Base-by-base conservation (phyloP, 1,284 basidiomycete species). In the Microbotryum silenes-acaulis region DNA sequence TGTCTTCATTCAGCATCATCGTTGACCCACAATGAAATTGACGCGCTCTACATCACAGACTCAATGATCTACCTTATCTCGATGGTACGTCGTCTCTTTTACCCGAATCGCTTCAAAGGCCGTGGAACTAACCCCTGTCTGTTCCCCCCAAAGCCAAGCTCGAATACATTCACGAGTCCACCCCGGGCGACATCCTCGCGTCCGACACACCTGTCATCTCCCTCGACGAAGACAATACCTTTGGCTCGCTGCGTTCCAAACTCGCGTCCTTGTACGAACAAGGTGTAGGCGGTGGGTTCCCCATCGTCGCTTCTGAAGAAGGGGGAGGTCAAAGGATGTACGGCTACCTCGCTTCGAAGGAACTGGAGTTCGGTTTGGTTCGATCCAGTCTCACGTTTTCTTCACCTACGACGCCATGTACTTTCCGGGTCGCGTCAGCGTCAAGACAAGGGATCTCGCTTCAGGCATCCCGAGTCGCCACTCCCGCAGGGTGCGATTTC, bases 301-400 rank as follows among this genome's bases (percentile, higher is more conserved):
- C 93, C 0, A 87, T 97, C 61, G 74, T 93, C 52, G 75, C 73
- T 46, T 29, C 75, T 70, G 37, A 42, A 16, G 73, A 82, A 54
- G 77, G 77, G 6, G 77, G 79, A 25, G 80, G 81, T 44, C 67
- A 81, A 67, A 81, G 88, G 48, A 82, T 96, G 79, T 81, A 91
- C n/a, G 94, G 92, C 4, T 94, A 93, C 75, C 87, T 97, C 64
- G 91, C 91, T 0, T 83, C 86, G 42, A 91, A 86, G 72, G 94
- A 97, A 75, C 81, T 98, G 31, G 91, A 96, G 72, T 91, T 97
- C 75, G 91, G 90, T 4, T 77, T 96, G n/a, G 45, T 52, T 10
- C 55, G 42, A 46, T 60, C 61, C 12, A 12, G 47, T 18, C 6
- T 42, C 12, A 46, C 64, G 33, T 59, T 59, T 33, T 55, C 21